Conservation (phyloP, 257 asterid species). For the Capsicum baccatum region DNA sequence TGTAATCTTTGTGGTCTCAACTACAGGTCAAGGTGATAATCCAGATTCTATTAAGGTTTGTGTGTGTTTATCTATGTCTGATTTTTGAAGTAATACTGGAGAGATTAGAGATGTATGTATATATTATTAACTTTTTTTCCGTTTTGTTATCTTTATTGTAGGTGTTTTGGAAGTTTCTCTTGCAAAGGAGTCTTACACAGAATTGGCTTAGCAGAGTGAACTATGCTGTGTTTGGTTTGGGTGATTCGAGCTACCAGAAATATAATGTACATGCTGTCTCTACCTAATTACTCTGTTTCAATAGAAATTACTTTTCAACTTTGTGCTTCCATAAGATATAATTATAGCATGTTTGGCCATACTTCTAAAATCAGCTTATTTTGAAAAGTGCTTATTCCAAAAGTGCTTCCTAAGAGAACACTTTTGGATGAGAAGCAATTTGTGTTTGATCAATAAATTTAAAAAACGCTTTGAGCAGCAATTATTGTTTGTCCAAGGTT, state of each 20-base stretch:
- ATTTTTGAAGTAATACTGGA: background rate
- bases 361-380: no score
- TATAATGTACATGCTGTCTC: conserved; percentile 61
- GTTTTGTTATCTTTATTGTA: conserved; percentile 40
- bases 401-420: no score
- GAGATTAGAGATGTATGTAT: background rate
- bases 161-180: conserved; percentile 92
- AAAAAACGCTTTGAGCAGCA: no score
- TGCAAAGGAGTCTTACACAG: conserved; percentile 71
- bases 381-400: no score
- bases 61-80: background rate
- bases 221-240: conserved; percentile 96
- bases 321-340: background rate
- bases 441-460: no score
- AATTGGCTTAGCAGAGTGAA: conserved; percentile 63
- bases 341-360: no score
- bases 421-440: no score
- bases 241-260: conserved; percentile 98
- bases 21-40: conserved; percentile 96
- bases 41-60: conserved; percentile 94
- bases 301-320: background rate
- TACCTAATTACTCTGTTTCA: background rate
- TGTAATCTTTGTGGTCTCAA: conserved; percentile 87
- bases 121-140: background rate
- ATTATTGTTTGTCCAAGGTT: no score